Evolutionary conservation across 2,329 filamentous ascomycete species (phyloP), one percentile per base, ranked within the genome.

Genomic region (Calycina herbarum): DNA sequence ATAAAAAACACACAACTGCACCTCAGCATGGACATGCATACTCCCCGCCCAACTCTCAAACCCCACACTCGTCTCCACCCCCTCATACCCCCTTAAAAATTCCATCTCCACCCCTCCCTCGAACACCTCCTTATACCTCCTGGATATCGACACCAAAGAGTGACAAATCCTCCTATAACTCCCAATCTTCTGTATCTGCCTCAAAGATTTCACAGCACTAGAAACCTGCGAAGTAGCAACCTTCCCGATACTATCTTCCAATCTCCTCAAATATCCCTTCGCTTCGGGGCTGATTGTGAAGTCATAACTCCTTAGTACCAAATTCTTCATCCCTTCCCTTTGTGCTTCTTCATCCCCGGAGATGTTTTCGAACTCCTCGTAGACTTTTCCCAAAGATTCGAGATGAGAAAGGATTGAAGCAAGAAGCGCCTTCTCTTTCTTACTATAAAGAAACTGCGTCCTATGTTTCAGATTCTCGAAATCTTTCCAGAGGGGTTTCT

Each of bases 401-500:
- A 67, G 33, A 31, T 31, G 7, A 4, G 24, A 27, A 8, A 64
- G 61, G 20, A 62, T 57, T 4, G 40, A 13, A 33, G n/a, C 6
- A 33, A 61, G 54, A 15, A 27, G 27, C 2, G 15, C 7, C 40
- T 60, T 68, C 42, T 68, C 66, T 8, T 62, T 61, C 31, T 66
- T 68, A 4, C 48, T 48, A 31, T 68, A 68, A 2, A 59, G 20
- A 29, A 66, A 66, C 29, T 68, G 57, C 40, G 48, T 42, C 20
- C 66, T 64, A 57, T 68, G 66, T 27, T 59, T 20, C 24, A 66
- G 31, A 57, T 64, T 66, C 31, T 27, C 40, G 54, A 68, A 66
- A 40, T 68, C 66, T 20, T 66, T 58, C 66, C 66, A 68, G 8
- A 68, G 58, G n/a, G 66, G 58, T 15, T 68, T 68, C 8, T 68